Evolutionary conservation across 1,284 basidiomycete species (phyloP), one percentile per base, ranked within the genome.

Genomic region (Leccinum fallax): DNA sequence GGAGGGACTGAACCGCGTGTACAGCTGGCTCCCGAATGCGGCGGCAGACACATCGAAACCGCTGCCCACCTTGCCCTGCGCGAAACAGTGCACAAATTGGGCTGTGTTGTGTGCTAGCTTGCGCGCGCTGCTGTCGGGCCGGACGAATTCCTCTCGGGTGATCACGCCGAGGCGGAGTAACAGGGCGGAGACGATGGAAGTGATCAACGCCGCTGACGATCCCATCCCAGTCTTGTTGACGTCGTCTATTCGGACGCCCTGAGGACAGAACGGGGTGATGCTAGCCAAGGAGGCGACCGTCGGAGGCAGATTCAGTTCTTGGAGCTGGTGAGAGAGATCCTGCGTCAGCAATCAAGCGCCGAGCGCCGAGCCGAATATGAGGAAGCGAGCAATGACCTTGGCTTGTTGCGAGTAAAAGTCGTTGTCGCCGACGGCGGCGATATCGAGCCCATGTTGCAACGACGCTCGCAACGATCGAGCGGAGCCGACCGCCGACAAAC

Each of bases 191-290:
- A 95, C 91, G 60, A 99, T 86, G 38, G 96, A 97, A 1, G 97
- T 98, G 71, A 98, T 97, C 70, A 99, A 87, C 0, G 97, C 94
- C 0, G 97, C 97, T 9, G 95, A 98, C 4, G 95, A 98, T 32
- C 97, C 97, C 49, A 99, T 86, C 3, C 97, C 97, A 0, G 97
- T 99, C 80, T 99, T 99, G 84, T 98, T 96, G 9, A 97, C 96
- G 55, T 93, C 80, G 1, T 83, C 78, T 52, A 99, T 0, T 36
- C 13, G 77, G 32, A 89, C 87, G 56, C 87, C 85, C 19, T 94
- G 92, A 21, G 84, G 82, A 38, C 81, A 81, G 77, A 99, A 97
- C 0, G 92, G 89, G 4, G 86, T 80, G 16, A 95, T 84, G 59
- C 83, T 78, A 3, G 79, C 73, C 43, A 95, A 82, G 0, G 90